Evolutionary conservation across 2,329 filamentous ascomycete genomes (phyloP).

Genomic region (Coniella vitis): DNA sequence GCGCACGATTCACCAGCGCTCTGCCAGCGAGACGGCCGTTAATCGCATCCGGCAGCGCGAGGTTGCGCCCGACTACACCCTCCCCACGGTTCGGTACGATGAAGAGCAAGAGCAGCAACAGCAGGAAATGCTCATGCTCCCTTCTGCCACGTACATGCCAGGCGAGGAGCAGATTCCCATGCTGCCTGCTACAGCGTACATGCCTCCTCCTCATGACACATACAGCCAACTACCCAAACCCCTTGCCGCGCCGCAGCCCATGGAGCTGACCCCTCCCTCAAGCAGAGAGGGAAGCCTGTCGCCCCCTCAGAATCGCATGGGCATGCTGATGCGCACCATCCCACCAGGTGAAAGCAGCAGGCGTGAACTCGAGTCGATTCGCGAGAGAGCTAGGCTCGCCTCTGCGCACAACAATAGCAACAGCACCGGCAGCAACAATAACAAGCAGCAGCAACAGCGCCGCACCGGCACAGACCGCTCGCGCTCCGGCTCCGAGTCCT

Average conservation of each 20-base stretch:
- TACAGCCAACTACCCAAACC: conserved; percentile 5
- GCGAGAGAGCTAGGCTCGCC: conserved; percentile 11
- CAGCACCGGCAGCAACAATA: background rate
- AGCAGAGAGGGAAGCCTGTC: conserved; percentile 13
- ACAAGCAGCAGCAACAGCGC: background rate
- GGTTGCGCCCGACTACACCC: conserved; percentile 7
- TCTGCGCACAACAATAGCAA: too few species aligned
- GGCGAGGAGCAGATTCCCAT: background rate
- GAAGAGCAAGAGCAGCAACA: background rate
- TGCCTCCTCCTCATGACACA: conserved; percentile 6
- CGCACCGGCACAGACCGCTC: conserved; percentile 6
- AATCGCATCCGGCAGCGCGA: conserved; percentile 1
- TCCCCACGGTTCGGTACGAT: conserved; percentile 1
- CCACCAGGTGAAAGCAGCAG: conserved; percentile 14
- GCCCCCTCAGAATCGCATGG: conserved; percentile 11
- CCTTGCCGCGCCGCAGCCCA: conserved; percentile 10
- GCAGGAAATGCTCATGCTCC: conserved; percentile 4
- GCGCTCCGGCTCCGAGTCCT: conserved; percentile 12
- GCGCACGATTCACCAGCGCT: conserved; percentile 8
- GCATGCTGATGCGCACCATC: conserved; percentile 9
- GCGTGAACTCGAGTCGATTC: conserved; percentile 14
- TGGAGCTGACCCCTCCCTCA: conserved; percentile 12
- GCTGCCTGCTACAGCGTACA: conserved; percentile 9
- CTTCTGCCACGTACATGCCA: conserved; percentile 3
- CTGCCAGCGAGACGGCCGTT: conserved; percentile 11